Base-by-base conservation (phyloP, 139 green algal species). In the Yamagishiella unicocca region DNA sequence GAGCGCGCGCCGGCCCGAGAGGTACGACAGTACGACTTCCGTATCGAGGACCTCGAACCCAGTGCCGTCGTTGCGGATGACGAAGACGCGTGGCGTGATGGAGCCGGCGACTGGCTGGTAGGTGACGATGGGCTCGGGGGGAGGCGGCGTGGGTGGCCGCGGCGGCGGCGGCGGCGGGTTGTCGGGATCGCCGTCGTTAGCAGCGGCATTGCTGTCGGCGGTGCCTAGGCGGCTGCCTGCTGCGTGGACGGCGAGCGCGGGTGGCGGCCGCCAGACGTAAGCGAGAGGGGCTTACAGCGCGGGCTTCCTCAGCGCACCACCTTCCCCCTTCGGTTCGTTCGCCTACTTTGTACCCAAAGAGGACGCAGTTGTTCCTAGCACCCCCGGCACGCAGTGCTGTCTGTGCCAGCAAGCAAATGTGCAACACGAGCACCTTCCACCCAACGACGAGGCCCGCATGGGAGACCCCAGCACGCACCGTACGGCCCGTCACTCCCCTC, bases 41-140 rank as follows among this genome's bases (percentile, higher is more conserved):
- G 43, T 53, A n/a, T 87, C 83, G 7, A 95, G 72, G 2, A 94
- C 58, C 73, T 95, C 93, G 58, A 85, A 93, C 17, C 91, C 93
- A 6, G 84, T 62, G 25, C 91, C 90, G 33, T 74, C 77, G 29
- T 46, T 66, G 31, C 85, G 89, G 12, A 94, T 43, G 10, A 95
- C 89, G 88, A 95, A 94, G 62, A 95, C 42, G n/a, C 93, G 90
- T 0, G 93, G 93, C 42, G 54, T 68, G 6, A 90, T 53, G 35
- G 46, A 58, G 12, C 37, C 66, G 4, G 93, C 90, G 14, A 92
- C 66, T 7, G 74, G 88, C 4, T 73, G 53, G 53, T 70, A 45
- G 29, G 55, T 88, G 66, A 84, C 50, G 77, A 89, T 72, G 29
- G 70, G 89, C 42, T 84, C 71, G 9, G 50, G 87, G 14, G 55